phyloP scores from a whole-genome alignment of 352 stramenopile genomes.

The Hyaloperonospora arabidopsidis region DNA sequence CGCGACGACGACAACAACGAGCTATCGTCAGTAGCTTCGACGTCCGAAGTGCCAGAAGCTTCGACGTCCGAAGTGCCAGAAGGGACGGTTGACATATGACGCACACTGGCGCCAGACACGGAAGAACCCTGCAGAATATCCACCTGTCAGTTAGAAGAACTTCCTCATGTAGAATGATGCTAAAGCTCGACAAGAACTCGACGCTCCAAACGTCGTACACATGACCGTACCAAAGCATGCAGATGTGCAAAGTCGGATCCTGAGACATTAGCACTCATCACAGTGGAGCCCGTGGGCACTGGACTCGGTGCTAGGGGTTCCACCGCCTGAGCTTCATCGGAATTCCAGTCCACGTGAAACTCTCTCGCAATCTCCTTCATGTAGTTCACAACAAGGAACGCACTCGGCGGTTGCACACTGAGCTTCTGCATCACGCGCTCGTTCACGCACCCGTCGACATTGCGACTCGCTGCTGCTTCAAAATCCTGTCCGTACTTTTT shows the following conservation, averaged over 20 bases:
- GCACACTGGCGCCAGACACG: constrained; percentile 31
- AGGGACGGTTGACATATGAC: constrained; percentile 37
- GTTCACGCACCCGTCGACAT: constrained; percentile 87
- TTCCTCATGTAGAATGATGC: no score
- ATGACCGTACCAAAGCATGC: constrained; percentile 44
- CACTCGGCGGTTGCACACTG: constrained; percentile 88
- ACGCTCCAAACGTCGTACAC: no score
- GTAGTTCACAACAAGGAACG: constrained; percentile 92
- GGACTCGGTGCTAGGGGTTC: constrained; percentile 84
- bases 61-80: constrained; percentile 23
- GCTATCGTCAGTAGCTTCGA: constrained; percentile 13
- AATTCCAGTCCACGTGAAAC: constrained; percentile 92
- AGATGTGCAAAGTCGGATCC: constrained; percentile 74
- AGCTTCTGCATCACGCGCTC: constrained; percentile 90
- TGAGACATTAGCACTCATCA: constrained; percentile 71
- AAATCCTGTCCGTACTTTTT: constrained; percentile 89
- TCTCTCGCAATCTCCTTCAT: constrained; percentile 94
- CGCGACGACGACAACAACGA: constrained; percentile 22
- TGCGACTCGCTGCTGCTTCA: constrained; percentile 65
- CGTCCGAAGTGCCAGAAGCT: constrained; percentile 13
- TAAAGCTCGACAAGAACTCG: no score
- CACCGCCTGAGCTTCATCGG: constrained; percentile 60
- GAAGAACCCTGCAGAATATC: no score
- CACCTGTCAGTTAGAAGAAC: no score
- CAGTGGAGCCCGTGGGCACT: constrained; percentile 80